Evolutionary conservation across 1,139 yeast species (phyloP).

Genomic region (Pichia sp.): DNA sequence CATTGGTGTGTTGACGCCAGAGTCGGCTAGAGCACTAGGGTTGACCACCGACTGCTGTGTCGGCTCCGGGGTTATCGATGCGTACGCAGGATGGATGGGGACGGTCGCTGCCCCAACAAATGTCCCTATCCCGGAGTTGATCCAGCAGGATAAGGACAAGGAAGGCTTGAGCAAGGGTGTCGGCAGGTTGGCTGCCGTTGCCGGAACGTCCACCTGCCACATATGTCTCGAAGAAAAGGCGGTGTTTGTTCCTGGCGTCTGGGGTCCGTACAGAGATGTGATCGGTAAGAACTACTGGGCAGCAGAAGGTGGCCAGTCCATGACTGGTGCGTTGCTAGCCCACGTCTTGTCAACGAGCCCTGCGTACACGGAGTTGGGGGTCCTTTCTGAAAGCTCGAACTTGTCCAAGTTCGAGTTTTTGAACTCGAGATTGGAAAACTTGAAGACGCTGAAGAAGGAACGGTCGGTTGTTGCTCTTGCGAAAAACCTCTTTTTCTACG

Average conservation of each 20-base stretch:
- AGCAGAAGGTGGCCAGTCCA: slow-evolving; percentile 98
- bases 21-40: slow-evolving; percentile 82
- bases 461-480: slow-evolving; percentile 79
- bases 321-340: slow-evolving; percentile 90
- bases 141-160: slow-evolving; percentile 40
- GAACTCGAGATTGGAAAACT: slow-evolving; percentile 65
- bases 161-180: slow-evolving; percentile 54
- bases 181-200: slow-evolving; percentile 93
- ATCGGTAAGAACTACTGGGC: slow-evolving; percentile 87
- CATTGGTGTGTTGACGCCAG: slow-evolving; percentile 64
- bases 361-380: slow-evolving; percentile 63
- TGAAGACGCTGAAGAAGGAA: slow-evolving; percentile 52
- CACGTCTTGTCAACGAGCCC: slow-evolving; percentile 91
- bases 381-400: slow-evolving; percentile 51
- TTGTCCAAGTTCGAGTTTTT: slow-evolving; percentile 78
- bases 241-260: slow-evolving; percentile 89
- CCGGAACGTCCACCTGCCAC: slow-evolving; percentile 98
- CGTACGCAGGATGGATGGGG: slow-evolving; percentile 98
- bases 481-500: slow-evolving; percentile 83
- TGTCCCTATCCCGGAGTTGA: slow-evolving; percentile 42
- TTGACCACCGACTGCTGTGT: slow-evolving; percentile 75
- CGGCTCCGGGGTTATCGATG: slow-evolving; percentile 95
- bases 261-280: slow-evolving; percentile 98
- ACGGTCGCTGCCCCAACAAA: slow-evolving; percentile 85
- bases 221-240: slow-evolving; percentile 82